Evolutionary conservation across 148 eudicot species (phyloP).

Genomic region (Beta vulgaris): DNA sequence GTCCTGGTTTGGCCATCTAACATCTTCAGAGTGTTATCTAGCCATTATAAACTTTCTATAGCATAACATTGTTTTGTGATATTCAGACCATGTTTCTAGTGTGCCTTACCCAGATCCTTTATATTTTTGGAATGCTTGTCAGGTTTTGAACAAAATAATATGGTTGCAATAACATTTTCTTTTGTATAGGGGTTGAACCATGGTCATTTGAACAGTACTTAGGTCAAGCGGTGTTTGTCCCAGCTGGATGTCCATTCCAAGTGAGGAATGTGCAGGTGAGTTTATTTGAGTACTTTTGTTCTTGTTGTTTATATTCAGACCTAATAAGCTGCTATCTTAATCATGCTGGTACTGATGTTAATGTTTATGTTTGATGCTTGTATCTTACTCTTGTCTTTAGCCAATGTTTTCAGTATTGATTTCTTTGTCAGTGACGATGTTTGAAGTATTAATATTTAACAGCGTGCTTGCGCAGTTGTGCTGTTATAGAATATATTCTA

Average conservation of each 20-base stretch:
- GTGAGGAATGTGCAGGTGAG: slow-evolving; percentile 86
- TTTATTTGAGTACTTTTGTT: slow-evolving; percentile 6
- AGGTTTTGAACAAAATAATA: not conserved
- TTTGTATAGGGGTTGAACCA: slow-evolving; percentile 72
- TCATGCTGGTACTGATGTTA: not conserved
- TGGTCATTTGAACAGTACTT: slow-evolving; percentile 87
- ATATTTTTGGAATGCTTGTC: not conserved
- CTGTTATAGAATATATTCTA: not conserved
- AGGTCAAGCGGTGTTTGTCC: slow-evolving; percentile 92
- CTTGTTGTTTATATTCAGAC: not conserved
- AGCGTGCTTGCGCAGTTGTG: not conserved
- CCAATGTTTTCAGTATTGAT: not conserved
- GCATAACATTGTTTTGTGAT: not conserved
- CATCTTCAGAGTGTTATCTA: not conserved
- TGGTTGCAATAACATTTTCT: slow-evolving; percentile 15
- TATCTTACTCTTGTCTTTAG: not conserved
- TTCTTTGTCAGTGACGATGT: not conserved
- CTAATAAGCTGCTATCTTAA: not conserved
- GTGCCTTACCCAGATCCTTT: not conserved
- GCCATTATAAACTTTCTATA: not conserved
- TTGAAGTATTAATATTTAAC: not conserved
- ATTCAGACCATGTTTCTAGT: not conserved
- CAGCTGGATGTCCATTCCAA: slow-evolving; percentile 97
- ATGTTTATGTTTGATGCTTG: not conserved
- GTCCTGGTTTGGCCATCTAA: not conserved